Conservation (phyloP, 371 early-diverging fungal genomes). For the Amoeboradix gromovi region DNA sequence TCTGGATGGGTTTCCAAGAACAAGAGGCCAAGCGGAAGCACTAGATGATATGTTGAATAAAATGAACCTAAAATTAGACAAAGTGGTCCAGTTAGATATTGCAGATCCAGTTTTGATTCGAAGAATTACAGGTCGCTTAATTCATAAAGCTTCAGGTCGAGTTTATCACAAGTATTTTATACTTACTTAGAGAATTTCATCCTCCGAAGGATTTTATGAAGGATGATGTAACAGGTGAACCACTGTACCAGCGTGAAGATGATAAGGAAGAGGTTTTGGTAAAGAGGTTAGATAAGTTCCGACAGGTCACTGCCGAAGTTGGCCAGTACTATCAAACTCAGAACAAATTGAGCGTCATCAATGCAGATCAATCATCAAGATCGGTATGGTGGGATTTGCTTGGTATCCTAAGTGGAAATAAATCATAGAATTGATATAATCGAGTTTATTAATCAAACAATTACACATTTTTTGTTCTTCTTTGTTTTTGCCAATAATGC, state of each 20-base stretch:
- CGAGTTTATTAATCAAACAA: not conserved
- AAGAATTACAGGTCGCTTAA: slow-evolving; percentile 42
- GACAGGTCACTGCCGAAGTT: not conserved
- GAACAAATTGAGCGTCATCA: not conserved
- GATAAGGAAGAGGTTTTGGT: slow-evolving; percentile 15
- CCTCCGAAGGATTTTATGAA: slow-evolving; percentile 52
- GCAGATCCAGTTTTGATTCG: slow-evolving; percentile 62
- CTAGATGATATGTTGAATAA: slow-evolving; percentile 31
- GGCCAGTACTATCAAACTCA: not conserved
- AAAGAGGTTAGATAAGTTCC: not conserved
- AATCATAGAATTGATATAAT: not conserved
- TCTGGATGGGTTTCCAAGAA: slow-evolving; percentile 91
- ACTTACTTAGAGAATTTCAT: slow-evolving; percentile 26
- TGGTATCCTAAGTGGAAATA: not conserved
- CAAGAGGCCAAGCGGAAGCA: slow-evolving; percentile 45
- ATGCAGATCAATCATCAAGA: not conserved
- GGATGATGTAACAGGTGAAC: slow-evolving; percentile 77
- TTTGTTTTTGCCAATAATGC: slow-evolving; percentile 29
- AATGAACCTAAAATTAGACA: slow-evolving; percentile 30
- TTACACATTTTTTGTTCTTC: slow-evolving; percentile 10
- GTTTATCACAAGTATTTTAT: not conserved
- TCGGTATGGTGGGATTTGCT: not conserved
- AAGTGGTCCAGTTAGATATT: slow-evolving; percentile 63
- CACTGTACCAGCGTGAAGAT: slow-evolving; percentile 57
- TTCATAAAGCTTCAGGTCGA: slow-evolving; percentile 1